These are phyloP conservation scores for Tagetes erecta DNA, from an alignment of 129 eudicot genomes.

Conservation along the genomic window DNA sequence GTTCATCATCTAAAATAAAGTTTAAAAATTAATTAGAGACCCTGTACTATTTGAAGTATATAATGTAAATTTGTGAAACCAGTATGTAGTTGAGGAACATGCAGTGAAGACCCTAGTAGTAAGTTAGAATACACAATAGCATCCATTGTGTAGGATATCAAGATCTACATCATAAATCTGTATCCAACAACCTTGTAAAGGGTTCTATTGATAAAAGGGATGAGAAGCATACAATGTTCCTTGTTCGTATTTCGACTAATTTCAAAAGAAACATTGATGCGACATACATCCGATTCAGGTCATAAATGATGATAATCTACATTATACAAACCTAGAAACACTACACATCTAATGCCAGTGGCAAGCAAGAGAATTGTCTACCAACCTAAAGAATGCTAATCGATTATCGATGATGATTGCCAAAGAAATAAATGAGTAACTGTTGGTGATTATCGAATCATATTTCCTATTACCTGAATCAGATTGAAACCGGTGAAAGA, in stretches of 20 bases:
- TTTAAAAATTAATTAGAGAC: too few relatives aligned
- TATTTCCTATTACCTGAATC: too few relatives aligned
- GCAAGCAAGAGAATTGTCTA: conserved; percentile 31
- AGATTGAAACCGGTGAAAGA: too few relatives aligned
- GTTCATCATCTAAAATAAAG: too few relatives aligned
- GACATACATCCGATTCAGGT: conserved; percentile 28
- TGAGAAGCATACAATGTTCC: conserved; percentile 19
- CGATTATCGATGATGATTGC: too few relatives aligned
- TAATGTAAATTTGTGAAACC: too few relatives aligned
- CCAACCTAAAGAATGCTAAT: conserved; percentile 47
- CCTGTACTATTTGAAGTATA: too few relatives aligned
- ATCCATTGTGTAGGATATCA: neutral
- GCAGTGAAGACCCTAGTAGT: too few relatives aligned
- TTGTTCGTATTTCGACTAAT: conserved; percentile 28
- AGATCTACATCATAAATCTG: neutral
- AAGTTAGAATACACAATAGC: neutral
- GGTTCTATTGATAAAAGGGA: neutral
- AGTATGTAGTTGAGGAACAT: too few relatives aligned
- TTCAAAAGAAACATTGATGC: conserved; percentile 22
- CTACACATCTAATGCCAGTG: conserved; percentile 36
- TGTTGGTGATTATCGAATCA: too few relatives aligned
- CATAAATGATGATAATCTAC: conserved; percentile 38
- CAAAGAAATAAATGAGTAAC: too few relatives aligned
- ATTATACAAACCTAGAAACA: conserved; percentile 34
- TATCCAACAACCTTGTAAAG: neutral